Conservation (phyloP, 2,329 filamentous ascomycete species). For the Bertia moriformis region DNA sequence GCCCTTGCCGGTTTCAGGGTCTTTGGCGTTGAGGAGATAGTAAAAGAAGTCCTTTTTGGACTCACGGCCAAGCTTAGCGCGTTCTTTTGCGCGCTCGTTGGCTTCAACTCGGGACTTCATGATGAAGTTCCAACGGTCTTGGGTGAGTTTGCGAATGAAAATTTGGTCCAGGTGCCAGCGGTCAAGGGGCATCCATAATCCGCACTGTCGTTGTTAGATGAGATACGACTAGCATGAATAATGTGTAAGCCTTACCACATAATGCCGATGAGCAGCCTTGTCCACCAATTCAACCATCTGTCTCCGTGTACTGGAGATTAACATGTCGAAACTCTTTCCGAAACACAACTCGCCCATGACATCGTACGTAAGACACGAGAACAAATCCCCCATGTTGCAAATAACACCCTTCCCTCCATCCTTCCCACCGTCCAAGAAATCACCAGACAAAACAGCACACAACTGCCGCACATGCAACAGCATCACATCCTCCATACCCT, state of each 20-base stretch:
- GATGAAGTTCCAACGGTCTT: constrained; percentile 14
- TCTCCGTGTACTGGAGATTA: constrained; percentile 21
- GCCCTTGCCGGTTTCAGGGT: constrained; percentile 25
- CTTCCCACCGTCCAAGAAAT: not conserved
- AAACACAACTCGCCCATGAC: constrained; percentile 32
- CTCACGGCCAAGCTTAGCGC: constrained; percentile 20
- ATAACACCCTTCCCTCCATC: not conserved
- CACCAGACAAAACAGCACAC: constrained; percentile 11
- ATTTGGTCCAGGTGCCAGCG: constrained; percentile 24
- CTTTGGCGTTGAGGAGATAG: constrained; percentile 27
- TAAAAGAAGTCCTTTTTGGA: constrained; percentile 27
- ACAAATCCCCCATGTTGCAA: constrained; percentile 24
- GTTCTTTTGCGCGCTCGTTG: constrained; percentile 13
- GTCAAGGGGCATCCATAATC: constrained; percentile 24
- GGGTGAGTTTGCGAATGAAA: constrained; percentile 25
- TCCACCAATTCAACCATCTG: constrained; percentile 23
- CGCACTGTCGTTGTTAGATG: constrained; percentile 14
- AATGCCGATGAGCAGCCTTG: constrained; percentile 25
- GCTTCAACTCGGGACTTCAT: constrained; percentile 9
- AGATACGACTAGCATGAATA: constrained; percentile 4
- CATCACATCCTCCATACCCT: constrained; percentile 27
- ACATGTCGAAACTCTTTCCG: constrained; percentile 25
- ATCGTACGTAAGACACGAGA: constrained; percentile 30
- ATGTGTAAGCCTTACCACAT: constrained; percentile 15
- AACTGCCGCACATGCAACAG: constrained; percentile 23